These are phyloP conservation scores for Crucihimalaya himalaica DNA, from an alignment of 345 rosid species.

Conservation along the genomic window DNA sequence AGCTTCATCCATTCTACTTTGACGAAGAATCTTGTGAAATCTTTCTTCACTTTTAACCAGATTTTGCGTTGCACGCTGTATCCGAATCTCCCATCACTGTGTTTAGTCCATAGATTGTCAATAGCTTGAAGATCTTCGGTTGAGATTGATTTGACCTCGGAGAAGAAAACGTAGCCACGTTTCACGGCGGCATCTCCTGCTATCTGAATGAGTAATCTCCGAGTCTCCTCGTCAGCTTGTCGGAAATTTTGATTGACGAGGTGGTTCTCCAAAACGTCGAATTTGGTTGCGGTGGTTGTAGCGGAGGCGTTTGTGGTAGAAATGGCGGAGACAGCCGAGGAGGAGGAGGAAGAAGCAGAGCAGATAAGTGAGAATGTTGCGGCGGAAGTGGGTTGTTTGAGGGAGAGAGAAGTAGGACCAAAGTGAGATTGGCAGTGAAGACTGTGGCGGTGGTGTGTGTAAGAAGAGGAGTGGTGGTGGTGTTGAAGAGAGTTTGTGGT, in stretches of 20 bases:
- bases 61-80: slow-evolving; percentile 78
- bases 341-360: slow-evolving; percentile 32
- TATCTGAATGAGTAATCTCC: slow-evolving; percentile 74
- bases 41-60: slow-evolving; percentile 64
- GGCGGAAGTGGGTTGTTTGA: slow-evolving; percentile 42
- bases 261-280: slow-evolving; percentile 67
- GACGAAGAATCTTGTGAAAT: slow-evolving; percentile 76
- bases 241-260: slow-evolving; percentile 66
- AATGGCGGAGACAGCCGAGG: slow-evolving; percentile 30
- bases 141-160: slow-evolving; percentile 78
- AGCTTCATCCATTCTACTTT: slow-evolving; percentile 95
- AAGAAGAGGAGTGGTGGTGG: slow-evolving; percentile 33
- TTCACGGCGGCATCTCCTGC: slow-evolving; percentile 77
- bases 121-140: slow-evolving; percentile 61
- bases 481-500: slow-evolving; percentile 44
- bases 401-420: slow-evolving; percentile 45
- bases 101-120: slow-evolving; percentile 69
- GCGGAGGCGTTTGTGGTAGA: slow-evolving; percentile 38
- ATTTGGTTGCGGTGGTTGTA: slow-evolving; percentile 45
- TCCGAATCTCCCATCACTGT: slow-evolving; percentile 74
- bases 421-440: slow-evolving; percentile 40
- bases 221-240: slow-evolving; percentile 88
- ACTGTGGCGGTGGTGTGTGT: slow-evolving; percentile 42
- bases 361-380: slow-evolving; percentile 42
- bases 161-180: slow-evolving; percentile 95